These are phyloP conservation scores for Myxozyma sirexii DNA, from an alignment of 805 yeast genomes.

Conservation along the genomic window DNA sequence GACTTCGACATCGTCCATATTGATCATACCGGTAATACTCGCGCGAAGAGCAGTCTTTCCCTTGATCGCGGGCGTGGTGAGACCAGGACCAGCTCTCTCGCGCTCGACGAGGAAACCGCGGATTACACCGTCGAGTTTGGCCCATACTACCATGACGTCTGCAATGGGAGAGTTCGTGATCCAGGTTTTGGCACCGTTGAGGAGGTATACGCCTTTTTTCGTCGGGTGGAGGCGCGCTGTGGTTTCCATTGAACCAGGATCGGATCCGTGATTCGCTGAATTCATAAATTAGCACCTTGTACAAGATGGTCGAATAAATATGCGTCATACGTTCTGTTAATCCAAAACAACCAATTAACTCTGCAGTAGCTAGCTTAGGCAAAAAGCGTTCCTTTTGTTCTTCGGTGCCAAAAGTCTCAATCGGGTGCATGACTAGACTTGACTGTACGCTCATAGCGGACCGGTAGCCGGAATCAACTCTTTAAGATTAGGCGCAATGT, in stretches of 20 bases:
- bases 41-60: constrained; percentile 48
- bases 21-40: constrained; percentile 49
- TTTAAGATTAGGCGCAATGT: constrained; percentile 10
- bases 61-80: constrained; percentile 48
- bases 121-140: constrained; percentile 48
- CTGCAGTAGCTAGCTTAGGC: constrained; percentile 48
- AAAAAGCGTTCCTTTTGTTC: constrained; percentile 48
- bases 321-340: constrained; percentile 56
- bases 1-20: constrained; percentile 50
- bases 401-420: constrained; percentile 46
- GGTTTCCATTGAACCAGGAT: constrained; percentile 61
- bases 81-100: constrained; percentile 38
- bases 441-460: constrained; percentile 52
- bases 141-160: constrained; percentile 49
- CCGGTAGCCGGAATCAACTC: constrained; percentile 50
- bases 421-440: constrained; percentile 51
- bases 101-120: constrained; percentile 51
- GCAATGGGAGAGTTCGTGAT: constrained; percentile 53
- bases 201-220: constrained; percentile 47
- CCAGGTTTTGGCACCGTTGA: constrained; percentile 50
- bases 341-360: constrained; percentile 61
- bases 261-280: constrained; percentile 59
- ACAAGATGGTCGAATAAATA: background rate
- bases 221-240: constrained; percentile 50
- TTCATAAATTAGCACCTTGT: background rate